Base-by-base conservation (phyloP, 208 protist species). In the Leptomonas pyrrhocoris region DNA sequence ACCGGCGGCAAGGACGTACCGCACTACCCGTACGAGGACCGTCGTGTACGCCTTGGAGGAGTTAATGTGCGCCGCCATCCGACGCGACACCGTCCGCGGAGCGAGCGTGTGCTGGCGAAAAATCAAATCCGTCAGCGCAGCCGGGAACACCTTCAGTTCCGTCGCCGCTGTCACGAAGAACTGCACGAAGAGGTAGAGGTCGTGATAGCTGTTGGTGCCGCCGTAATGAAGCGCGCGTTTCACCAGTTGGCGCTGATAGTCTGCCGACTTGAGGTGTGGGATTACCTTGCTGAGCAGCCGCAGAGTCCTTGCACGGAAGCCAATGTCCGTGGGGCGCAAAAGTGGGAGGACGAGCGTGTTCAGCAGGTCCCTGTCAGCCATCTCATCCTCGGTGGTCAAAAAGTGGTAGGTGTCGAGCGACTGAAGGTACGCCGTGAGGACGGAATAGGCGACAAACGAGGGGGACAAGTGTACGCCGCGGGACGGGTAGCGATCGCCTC, bases 71-170 rank as follows among this genome's bases (percentile, higher is more conserved):
- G 7, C 23, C 15, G 15, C 2, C 34, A 43, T 2, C 51, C n/a
- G 21, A 2, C 15, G 3, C 15, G 25, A 21, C 15, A 68, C 36
- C 8, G 18, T 53, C 15, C 48, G 31, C 15, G 68, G 63, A 34
- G 78, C 63, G 6, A 93, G 56, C 16, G 40, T 75, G 21, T 77
- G 73, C 21, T 87, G 61, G 46, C 77, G 80, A 16, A 85, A 60
- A n/a, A 93, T 43, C 13, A 79, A 56, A 21, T 67, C 56, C 2
- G 74, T 69, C 51, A 80, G 40, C 19, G 73, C 79, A 18, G 62
- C n/a, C 8, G 67, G 72, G 9, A 73, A 38, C 19, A 83, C 58
- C 18, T 51, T 18, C 45, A 79, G 57, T 34, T 68, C 42, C 2
- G 70, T 76, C 4, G 82, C 80, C 6, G 75, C 40, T 4, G 73